A percentile compares a stretch with the other conserved stretches of the same genome.
Evolutionary conservation across 352 stramenopile genomes (phyloP).

Genomic region (Pythium periplocum): DNA sequence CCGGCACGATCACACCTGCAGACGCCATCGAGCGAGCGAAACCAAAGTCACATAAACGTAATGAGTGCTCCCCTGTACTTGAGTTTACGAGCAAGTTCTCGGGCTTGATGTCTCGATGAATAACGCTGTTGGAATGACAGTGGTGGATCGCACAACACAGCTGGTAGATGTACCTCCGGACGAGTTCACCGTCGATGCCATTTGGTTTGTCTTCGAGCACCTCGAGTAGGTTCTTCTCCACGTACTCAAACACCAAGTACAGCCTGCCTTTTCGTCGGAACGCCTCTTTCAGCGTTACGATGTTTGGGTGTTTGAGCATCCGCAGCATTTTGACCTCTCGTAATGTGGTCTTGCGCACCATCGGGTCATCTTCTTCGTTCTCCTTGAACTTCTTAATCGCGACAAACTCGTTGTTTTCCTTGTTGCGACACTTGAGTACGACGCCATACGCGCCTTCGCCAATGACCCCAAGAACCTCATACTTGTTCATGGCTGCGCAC

Average conservation of each 20-base stretch:
- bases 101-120: constrained; percentile 99
- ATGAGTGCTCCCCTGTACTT: constrained; percentile 89
- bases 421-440: constrained; percentile 90
- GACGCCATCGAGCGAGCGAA: constrained; percentile 79
- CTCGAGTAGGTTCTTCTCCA: constrained; percentile 95
- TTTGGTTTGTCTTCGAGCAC: constrained; percentile 90
- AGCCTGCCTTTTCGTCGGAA: constrained; percentile 96
- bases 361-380: constrained; percentile 85
- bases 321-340: constrained; percentile 98
- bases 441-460: constrained; percentile 93
- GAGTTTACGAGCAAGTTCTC: constrained; percentile 98
- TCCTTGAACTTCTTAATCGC: constrained; percentile 99
- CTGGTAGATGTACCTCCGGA: constrained; percentile 99
- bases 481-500: constrained; percentile 88
- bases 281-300: constrained; percentile 96
- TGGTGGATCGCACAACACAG: constrained; percentile 95
- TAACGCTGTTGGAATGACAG: constrained; percentile 96
- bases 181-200: constrained; percentile 87
- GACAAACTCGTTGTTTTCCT: constrained; percentile 96
- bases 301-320: constrained; percentile 97
- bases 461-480: constrained; percentile 92
- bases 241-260: constrained; percentile 99
- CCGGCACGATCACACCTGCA: constrained; percentile 59
- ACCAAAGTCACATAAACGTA: constrained; percentile 99
- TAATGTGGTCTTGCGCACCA: constrained; percentile 92